Percentiles rank a stretch among this genome's conserved stretches.
These are phyloP conservation scores for Breviolum minutum DNA, from an alignment of 73 alveolate genomes.

Conservation along the genomic window DNA sequence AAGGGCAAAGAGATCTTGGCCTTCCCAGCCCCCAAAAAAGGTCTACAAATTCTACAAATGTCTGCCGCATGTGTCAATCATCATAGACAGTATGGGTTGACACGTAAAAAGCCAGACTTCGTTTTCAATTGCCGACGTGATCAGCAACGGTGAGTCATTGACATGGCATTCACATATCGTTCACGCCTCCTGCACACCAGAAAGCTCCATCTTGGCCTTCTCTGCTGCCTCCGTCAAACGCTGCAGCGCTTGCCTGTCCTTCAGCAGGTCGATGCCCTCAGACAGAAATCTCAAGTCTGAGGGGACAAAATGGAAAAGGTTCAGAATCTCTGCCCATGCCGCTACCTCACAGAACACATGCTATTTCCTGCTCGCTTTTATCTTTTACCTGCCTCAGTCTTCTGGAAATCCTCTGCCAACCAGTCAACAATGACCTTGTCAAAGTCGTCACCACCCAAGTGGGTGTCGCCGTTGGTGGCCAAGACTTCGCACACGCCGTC, in stretches of 20 bases:
- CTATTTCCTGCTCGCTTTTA: too few species aligned
- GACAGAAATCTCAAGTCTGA: background rate
- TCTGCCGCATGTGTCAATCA: too few species aligned
- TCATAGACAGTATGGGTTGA: too few species aligned
- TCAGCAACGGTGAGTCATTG: too few species aligned
- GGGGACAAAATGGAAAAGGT: too few species aligned
- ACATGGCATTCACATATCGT: background rate
- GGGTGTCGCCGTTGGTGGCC: conserved; percentile 97
- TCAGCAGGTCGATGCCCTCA: conserved; percentile 94
- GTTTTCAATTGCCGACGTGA: too few species aligned
- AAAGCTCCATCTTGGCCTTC: conserved; percentile 99
- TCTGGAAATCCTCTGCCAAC: conserved; percentile 97
- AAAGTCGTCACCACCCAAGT: conserved; percentile 98
- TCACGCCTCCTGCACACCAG: conserved; percentile 95
- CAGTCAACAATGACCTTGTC: conserved; percentile 99
- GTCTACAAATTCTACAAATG: conserved; percentile 47
- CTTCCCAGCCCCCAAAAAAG: conserved; percentile 96
- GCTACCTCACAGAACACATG: too few species aligned
- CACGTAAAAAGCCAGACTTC: too few species aligned
- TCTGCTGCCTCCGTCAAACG: conserved; percentile 99
- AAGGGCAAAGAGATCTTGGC: conserved; percentile 98
- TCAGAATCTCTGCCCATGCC: too few species aligned
- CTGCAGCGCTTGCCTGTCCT: conserved; percentile 95
- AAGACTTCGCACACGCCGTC: conserved; percentile 99
- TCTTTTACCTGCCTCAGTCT: conserved; percentile 51